Evolutionary conservation across 768 basidiomycete genomes (phyloP).

Genomic region (Mycena albidolilacea): DNA sequence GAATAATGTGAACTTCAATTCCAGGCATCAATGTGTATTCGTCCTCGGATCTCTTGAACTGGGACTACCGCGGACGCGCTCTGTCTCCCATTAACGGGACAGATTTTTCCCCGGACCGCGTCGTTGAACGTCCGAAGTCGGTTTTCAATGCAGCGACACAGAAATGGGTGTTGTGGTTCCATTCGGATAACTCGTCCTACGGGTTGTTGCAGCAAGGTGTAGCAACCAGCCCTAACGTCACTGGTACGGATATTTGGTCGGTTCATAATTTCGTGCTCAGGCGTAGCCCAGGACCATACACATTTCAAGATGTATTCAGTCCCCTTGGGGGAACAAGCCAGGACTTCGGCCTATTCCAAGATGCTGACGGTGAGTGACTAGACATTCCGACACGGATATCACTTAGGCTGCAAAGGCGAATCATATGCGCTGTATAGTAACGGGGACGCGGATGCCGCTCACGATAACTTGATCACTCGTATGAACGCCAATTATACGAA

Average conservation of each 20-base stretch:
- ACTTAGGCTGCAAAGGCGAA: constrained; percentile 27
- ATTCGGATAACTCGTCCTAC: constrained; percentile 49
- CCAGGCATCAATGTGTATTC: constrained; percentile 46
- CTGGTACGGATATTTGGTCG: constrained; percentile 35
- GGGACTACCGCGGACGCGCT: constrained; percentile 47
- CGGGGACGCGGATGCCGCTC: constrained; percentile 42
- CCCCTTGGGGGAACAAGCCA: constrained; percentile 44
- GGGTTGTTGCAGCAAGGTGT: constrained; percentile 46
- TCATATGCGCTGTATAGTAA: constrained; percentile 45
- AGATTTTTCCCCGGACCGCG: constrained; percentile 44
- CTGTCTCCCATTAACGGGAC: constrained; percentile 45
- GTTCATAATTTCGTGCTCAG: neutral
- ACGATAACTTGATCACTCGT: constrained; percentile 45
- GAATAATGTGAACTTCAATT: neutral
- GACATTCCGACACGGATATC: neutral
- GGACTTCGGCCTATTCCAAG: constrained; percentile 45
- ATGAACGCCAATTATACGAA: constrained; percentile 44
- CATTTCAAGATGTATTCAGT: constrained; percentile 41
- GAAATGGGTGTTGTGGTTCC: constrained; percentile 49
- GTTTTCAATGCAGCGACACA: constrained; percentile 44
- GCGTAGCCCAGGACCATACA: constrained; percentile 41
- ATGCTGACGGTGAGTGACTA: constrained; percentile 37
- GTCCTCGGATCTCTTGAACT: constrained; percentile 47
- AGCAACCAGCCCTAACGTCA: constrained; percentile 47
- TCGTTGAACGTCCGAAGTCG: constrained; percentile 47